Evolutionary conservation across 306 rosid species (phyloP).

Genomic region (Trifolium fragiferum): DNA sequence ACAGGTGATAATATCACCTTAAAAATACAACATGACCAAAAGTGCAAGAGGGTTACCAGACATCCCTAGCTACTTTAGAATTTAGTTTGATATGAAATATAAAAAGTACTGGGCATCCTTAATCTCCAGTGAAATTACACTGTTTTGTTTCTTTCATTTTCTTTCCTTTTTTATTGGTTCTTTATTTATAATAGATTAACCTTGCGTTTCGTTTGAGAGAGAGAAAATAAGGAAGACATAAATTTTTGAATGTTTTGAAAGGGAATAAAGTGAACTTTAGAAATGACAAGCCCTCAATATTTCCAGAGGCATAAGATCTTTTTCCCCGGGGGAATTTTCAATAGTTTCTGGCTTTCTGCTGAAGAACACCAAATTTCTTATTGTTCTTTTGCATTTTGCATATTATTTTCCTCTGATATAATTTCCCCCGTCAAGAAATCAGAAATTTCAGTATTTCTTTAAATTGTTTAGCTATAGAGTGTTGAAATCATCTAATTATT

Average conservation of each 20-base stretch:
- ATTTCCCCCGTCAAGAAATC: not conserved
- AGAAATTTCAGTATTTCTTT: not conserved
- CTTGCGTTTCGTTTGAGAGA: not conserved
- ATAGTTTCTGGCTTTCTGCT: not conserved
- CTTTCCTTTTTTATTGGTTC: not conserved
- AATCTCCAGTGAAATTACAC: not conserved
- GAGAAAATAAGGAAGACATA: not conserved
- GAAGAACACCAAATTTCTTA: not conserved
- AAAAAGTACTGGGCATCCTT: not conserved
- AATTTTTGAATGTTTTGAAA: not conserved
- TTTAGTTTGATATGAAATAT: not conserved
- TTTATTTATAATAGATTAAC: not conserved
- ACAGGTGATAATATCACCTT: not conserved
- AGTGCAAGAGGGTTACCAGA: not conserved
- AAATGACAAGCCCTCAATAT: not conserved
- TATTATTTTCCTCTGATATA: too few species aligned
- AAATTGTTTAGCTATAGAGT: not conserved
- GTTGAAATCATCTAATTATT: conserved; percentile 3
- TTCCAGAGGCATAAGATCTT: not conserved
- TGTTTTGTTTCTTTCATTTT: not conserved
- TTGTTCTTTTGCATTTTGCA: too few species aligned
- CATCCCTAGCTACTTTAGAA: not conserved
- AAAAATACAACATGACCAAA: conserved; percentile 1
- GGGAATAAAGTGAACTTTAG: not conserved
- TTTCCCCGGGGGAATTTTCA: not conserved